Evolutionary conservation across 1,139 yeast species (phyloP), one percentile per base, ranked within the genome.

Genomic region (Suhomyces kunorum): DNA sequence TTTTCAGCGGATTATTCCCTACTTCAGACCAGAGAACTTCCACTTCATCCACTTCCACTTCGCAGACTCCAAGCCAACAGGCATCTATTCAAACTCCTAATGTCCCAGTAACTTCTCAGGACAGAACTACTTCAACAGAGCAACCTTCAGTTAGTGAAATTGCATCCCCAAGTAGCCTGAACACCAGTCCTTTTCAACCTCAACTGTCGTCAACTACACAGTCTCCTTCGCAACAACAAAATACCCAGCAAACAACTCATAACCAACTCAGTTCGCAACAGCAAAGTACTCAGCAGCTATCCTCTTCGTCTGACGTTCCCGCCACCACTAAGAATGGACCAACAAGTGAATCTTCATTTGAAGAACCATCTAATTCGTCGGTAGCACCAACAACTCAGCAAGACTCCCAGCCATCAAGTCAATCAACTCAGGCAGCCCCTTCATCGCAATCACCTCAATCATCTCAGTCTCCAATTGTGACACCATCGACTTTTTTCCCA

Each of bases 341-440:
- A 16, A 9, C 40, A 6, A 11, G 31, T 16, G 26, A 15, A 16
- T 23, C 50, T n/a, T 14, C 50, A n/a, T 7, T 6, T 6, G 32
- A 28, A 23, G 32, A 28, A 9, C 32, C 34, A 20, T 32, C 50
- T 7, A n/a, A n/a, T n/a, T n/a, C n/a, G n/a, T n/a, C n/a, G n/a
- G n/a, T n/a, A n/a, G n/a, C n/a, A n/a, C n/a, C n/a, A n/a, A n/a
- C n/a, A n/a, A n/a, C n/a, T n/a, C n/a, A n/a, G n/a, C n/a, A n/a
- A n/a, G n/a, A n/a, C n/a, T n/a, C n/a, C n/a, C n/a, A n/a, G n/a
- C n/a, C n/a, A n/a, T n/a, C n/a, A n/a, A n/a, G n/a, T n/a, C n/a
- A n/a, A n/a, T n/a, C n/a, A n/a, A n/a, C n/a, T n/a, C n/a, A n/a
- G n/a, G n/a, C n/a, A n/a, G n/a, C 50, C 12, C 28, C 42, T 11